Percentiles rank a stretch among this genome's conserved stretches.
Conservation (phyloP, 2,329 filamentous ascomycete species). For the Colletotrichum plurivorum region DNA sequence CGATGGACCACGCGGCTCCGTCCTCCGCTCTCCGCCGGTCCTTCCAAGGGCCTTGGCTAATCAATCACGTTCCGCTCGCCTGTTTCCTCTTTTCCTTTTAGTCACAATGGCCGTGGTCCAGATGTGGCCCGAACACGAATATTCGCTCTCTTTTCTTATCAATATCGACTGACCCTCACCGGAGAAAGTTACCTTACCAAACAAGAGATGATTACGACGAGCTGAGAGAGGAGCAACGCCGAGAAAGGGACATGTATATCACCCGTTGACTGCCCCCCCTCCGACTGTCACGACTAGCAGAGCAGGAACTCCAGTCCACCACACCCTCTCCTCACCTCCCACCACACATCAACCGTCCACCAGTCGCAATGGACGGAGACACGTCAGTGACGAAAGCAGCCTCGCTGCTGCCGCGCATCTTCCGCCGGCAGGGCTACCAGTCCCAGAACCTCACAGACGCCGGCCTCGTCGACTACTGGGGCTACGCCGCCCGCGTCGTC, state of each 20-base stretch:
- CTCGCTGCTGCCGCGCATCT: neutral
- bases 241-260: neutral
- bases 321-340: too few relatives aligned
- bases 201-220: neutral
- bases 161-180: too few relatives aligned
- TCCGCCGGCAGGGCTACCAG: slow-evolving; percentile 17
- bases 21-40: too few relatives aligned
- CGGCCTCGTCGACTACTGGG: slow-evolving; percentile 59
- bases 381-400: neutral
- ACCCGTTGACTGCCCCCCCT: neutral
- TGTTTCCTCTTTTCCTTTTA: slow-evolving; percentile 10
- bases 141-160: neutral
- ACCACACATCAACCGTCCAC: too few relatives aligned
- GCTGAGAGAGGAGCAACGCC: neutral
- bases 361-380: neutral
- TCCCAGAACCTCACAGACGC: slow-evolving; percentile 56
- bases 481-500: slow-evolving; percentile 60
- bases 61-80: neutral
- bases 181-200: too few relatives aligned
- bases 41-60: too few relatives aligned
- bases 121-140: neutral
- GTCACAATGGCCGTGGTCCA: neutral
- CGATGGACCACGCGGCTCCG: neutral
- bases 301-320: too few relatives aligned
- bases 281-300: too few relatives aligned